Percentiles rank a stretch among this genome's conserved stretches.
These are phyloP conservation scores for Scopulariopsis brevicaulis DNA, from an alignment of 2,329 filamentous ascomycete species.

Conservation along the genomic window DNA sequence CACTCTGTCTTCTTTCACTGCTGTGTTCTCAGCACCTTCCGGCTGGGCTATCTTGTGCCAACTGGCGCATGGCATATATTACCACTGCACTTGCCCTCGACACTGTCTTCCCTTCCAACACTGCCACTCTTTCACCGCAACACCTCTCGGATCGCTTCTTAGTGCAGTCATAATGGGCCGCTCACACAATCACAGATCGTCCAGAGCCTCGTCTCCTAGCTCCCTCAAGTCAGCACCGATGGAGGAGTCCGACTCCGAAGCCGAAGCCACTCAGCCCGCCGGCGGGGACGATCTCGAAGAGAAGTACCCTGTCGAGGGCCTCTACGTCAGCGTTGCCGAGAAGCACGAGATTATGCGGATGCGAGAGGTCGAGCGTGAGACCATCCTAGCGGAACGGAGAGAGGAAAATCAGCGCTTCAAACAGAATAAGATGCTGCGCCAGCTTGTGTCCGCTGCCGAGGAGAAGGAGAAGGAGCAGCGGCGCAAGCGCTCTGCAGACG, in stretches of 20 bases:
- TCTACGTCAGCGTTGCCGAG: constrained; percentile 64
- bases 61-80: neutral
- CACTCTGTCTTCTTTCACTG: neutral
- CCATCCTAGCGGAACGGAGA: constrained; percentile 77
- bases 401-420: constrained; percentile 71
- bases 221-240: constrained; percentile 77
- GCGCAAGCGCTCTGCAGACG: constrained; percentile 68
- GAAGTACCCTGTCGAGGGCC: constrained; percentile 78
- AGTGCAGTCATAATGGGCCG: neutral
- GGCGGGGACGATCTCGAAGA: constrained; percentile 45
- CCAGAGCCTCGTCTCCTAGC: constrained; percentile 54
- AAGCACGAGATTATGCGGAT: constrained; percentile 72
- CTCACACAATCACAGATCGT: constrained; percentile 43
- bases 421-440: constrained; percentile 72
- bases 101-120: neutral
- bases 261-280: constrained; percentile 31
- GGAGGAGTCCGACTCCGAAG: constrained; percentile 70
- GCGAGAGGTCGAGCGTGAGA: constrained; percentile 84
- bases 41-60: neutral
- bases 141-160: neutral
- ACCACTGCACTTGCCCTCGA: neutral
- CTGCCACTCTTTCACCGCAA: neutral
- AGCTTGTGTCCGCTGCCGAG: constrained; percentile 58
- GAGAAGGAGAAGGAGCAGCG: constrained; percentile 49
- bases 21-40: neutral